Evolutionary conservation across 495 filamentous ascomycete species (phyloP).

Genomic region (Lepraria neglecta): DNA sequence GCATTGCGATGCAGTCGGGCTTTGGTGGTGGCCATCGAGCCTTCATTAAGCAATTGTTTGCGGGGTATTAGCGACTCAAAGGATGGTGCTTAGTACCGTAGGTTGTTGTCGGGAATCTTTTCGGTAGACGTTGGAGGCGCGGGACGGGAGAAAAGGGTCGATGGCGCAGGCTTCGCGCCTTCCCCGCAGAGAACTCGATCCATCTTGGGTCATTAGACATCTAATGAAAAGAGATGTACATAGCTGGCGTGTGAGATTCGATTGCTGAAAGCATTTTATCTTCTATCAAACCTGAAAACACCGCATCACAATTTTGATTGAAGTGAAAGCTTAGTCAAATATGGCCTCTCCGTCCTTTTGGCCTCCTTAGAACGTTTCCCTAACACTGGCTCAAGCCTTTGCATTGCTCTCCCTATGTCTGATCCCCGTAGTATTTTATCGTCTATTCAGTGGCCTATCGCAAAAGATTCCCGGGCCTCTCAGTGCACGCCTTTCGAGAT

Average conservation of each 20-base stretch:
- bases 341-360: slow-evolving; percentile 1
- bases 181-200: too few species aligned
- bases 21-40: background rate
- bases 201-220: background rate
- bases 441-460: slow-evolving; percentile 32
- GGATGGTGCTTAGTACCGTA: background rate
- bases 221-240: background rate
- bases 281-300: too few species aligned
- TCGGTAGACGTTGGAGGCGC: slow-evolving; percentile 3
- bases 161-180: too few species aligned
- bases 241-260: too few species aligned
- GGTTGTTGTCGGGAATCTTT: background rate
- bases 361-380: background rate
- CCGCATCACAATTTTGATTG: too few species aligned
- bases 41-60: background rate
- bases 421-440: slow-evolving; percentile 21
- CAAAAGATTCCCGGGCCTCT: slow-evolving; percentile 35
- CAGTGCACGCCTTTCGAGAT: slow-evolving; percentile 31
- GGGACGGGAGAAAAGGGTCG: background rate
- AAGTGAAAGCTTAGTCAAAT: background rate
- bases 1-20: background rate
- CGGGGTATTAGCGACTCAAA: slow-evolving; percentile 4
- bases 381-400: background rate
- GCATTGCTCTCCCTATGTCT: slow-evolving; percentile 18
- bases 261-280: too few species aligned